phyloP scores from a whole-genome alignment of 1,139 yeast species.

The Blastobotrys buckinghamii region DNA sequence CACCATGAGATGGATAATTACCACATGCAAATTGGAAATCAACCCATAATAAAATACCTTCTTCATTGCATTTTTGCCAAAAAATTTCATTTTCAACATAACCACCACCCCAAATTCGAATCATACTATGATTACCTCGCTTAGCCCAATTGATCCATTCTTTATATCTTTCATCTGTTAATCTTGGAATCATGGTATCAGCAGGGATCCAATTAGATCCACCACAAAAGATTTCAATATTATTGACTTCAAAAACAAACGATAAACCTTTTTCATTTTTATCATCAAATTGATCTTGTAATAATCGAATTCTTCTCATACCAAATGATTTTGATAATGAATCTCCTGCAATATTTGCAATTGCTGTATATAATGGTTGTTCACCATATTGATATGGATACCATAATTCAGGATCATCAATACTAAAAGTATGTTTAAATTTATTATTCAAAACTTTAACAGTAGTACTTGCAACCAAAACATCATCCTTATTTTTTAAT shows the following conservation, averaged over 20 bases:
- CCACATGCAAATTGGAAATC: conserved; percentile 50
- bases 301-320: conserved; percentile 36
- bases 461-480: not conserved
- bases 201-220: conserved; percentile 48
- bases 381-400: conserved; percentile 39
- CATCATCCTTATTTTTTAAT: not conserved
- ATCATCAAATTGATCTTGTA: conserved; percentile 31
- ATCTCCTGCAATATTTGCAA: conserved; percentile 18
- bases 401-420: conserved; percentile 35
- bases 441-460: not conserved
- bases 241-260: conserved; percentile 40
- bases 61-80: conserved; percentile 39
- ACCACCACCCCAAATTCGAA: conserved; percentile 48
- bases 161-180: conserved; percentile 32
- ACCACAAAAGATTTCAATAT: conserved; percentile 34
- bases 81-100: conserved; percentile 39
- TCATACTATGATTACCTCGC: conserved; percentile 40
- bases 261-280: conserved; percentile 31
- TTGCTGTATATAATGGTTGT: conserved; percentile 33
- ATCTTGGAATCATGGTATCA: conserved; percentile 35
- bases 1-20: conserved; percentile 35
- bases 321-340: conserved; percentile 28
- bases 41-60: conserved; percentile 45
- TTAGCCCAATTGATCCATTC: conserved; percentile 34
- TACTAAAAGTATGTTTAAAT: not conserved